Evolutionary conservation across 768 basidiomycete species (phyloP).

Genomic region (Amyloporia xantha): DNA sequence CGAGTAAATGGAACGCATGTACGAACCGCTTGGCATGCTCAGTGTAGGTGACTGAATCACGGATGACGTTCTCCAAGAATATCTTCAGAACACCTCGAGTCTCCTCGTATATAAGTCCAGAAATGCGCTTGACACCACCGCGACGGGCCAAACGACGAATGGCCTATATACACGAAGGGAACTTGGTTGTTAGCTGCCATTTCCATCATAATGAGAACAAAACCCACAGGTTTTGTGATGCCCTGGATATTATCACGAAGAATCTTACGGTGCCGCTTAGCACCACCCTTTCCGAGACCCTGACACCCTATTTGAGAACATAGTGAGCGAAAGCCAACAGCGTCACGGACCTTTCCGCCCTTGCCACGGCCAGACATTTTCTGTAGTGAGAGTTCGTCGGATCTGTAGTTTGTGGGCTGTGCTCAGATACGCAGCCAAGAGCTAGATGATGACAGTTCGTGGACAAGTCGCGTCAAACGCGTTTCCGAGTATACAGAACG

Average conservation of each 20-base stretch:
- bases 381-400: background rate
- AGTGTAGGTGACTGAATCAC: constrained; percentile 44
- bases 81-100: constrained; percentile 61
- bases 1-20: background rate
- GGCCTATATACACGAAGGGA: constrained; percentile 10
- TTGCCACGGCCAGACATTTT: constrained; percentile 76
- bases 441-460: constrained; percentile 6
- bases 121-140: constrained; percentile 64
- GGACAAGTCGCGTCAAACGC: constrained; percentile 16
- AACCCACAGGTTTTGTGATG: constrained; percentile 52
- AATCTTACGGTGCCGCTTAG: constrained; percentile 76
- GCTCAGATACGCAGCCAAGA: background rate
- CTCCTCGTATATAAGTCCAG: constrained; percentile 56
- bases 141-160: constrained; percentile 51
- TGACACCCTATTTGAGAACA: constrained; percentile 18
- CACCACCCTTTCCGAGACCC: constrained; percentile 76
- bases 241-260: constrained; percentile 81
- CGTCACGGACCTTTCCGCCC: constrained; percentile 54
- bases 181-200: no score
- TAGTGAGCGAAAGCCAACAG: background rate
- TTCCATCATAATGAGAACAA: no score
- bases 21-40: constrained; percentile 47
- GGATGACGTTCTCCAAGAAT: constrained; percentile 44
- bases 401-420: background rate
- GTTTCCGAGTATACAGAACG: no score